Base-by-base conservation (phyloP, 2,329 filamentous ascomycete species). In the Fusarium duplospermum region DNA sequence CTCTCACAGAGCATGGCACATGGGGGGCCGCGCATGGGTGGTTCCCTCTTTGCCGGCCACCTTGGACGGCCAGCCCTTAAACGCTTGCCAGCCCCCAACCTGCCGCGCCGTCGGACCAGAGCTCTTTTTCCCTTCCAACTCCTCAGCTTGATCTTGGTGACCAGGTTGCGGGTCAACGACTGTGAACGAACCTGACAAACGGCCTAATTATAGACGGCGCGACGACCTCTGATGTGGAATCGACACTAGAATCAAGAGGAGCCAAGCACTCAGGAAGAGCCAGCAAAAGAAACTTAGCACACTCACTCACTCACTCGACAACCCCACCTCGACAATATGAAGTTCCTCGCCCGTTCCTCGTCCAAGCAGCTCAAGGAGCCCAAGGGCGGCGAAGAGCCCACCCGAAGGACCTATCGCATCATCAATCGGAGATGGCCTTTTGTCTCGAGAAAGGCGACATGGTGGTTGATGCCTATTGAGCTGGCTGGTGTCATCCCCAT, bases 381-480 rank as follows among this genome's bases (percentile, higher is more conserved):
- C 27, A 70, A 50, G 64, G 70, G 71, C 14, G 54, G 54, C 29
- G 74, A 75, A 50, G 63, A 70, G 38, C 33, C 73, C 14, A 72
- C 64, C 38, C 31, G 65, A 11, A 70, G 70, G 66, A 79, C 74
- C 56, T 90, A 90, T 80, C 84, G 83, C 82, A 86, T 92, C 75
- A 81, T 94, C 33, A 89, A 87, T 71, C 89, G 89, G 74, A 84
- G 85, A 82, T 91, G 89, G 89, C 89, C 82, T 83, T 87, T 83
- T 83, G 38, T 75, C 14, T 67, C 81, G 35, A 88, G 81, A 82
- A 87, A 81, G 82, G 89, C 81, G 79, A 90, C 88, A 86, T 92
- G 84, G 87, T 89, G 82, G 79, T 85, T 93, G 73, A 89, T 95
- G 85, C 78, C 89, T 59, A 79, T 91, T 61, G 93, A 96, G 83